Base-by-base conservation (phyloP, 805 yeast species). In the Starmerella gropengiesseri region DNA sequence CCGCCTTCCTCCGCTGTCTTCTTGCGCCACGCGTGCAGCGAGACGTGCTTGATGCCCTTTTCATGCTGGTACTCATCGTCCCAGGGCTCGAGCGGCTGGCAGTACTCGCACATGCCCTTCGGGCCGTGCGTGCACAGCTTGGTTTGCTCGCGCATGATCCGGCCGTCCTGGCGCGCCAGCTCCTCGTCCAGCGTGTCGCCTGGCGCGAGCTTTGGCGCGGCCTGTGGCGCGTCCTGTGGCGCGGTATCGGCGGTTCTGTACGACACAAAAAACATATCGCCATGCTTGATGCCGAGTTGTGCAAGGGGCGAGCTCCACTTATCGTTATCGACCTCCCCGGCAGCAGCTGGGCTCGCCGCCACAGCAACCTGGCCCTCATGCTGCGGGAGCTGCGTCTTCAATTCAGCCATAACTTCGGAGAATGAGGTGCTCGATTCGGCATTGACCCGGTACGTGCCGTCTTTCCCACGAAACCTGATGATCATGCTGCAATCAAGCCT, bases 61-160 rank as follows among this genome's bases (percentile, higher is more conserved):
- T 77, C 79, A 37, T 73, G 73, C 50, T 78, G 78, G 59, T 86
- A 89, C 18, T 70, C 74, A 49, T 70, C 71, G 60, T 91, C 95
- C 84, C 89, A 91, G 2, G 98, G 97, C 27, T 95, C 95, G 40
- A 91, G 64, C 0, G 97, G 95, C 26, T 93, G 77, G 60, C 97
- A 91, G 58, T 86, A 85, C 57, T 91, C 98, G 61, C 98, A 91
- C 97, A 91, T 91, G 2, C 97, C 99, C 54, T 79, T 80, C 29
- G 78, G 89, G 3, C 89, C 81, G 59, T 91, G 98, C 46, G 78
- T 74, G 61, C 98, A 89, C 48, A 86, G 65, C 18, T 55, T 46
- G 1, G 84, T 73, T 49, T 67, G 70, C 28, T 66, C 62, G 26
- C 98, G 70, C 22, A 69, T 61, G 43, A 91, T 84, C 43, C 81